phyloP scores from a whole-genome alignment of 2,329 filamentous ascomycete genomes.

The Cladosporium sphaerospermum region DNA sequence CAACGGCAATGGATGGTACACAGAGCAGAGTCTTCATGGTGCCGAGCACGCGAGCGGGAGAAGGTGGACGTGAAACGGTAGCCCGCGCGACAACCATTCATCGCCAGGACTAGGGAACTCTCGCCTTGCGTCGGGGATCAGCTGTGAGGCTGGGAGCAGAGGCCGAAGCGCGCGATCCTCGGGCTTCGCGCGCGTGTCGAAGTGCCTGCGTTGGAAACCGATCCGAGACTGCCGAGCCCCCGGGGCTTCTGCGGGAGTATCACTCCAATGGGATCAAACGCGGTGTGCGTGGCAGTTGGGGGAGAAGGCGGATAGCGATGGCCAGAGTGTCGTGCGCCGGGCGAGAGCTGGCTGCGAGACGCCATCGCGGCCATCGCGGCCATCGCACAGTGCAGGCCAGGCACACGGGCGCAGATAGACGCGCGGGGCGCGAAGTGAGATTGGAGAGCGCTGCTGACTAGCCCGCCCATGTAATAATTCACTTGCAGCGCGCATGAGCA shows the following conservation, averaged over 20 bases:
- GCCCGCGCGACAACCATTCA: background rate
- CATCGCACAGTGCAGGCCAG: too few species aligned
- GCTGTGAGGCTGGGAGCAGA: background rate
- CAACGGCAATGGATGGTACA: background rate
- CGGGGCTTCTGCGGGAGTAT: background rate
- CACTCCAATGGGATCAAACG: background rate
- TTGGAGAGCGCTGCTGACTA: too few species aligned
- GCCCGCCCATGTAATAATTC: too few species aligned
- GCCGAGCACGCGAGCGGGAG: slow-evolving; percentile 5
- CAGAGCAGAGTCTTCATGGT: slow-evolving; percentile 1
- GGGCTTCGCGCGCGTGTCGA: background rate
- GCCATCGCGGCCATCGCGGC: slow-evolving; percentile 3
- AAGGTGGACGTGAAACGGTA: slow-evolving; percentile 9
- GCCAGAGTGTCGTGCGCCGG: background rate
- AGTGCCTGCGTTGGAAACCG: slow-evolving; percentile 4
- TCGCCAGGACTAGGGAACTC: too few species aligned
- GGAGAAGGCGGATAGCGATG: background rate
- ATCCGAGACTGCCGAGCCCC: slow-evolving; percentile 4
- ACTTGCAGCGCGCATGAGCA: too few species aligned
- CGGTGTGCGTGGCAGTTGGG: background rate
- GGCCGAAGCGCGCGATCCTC: slow-evolving; percentile 1
- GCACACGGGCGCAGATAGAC: too few species aligned
- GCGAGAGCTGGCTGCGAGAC: slow-evolving; percentile 3
- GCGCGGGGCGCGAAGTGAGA: too few species aligned
- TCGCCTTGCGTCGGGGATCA: background rate